Conservation (phyloP, 345 rosid species). For the Linum tenue region DNA sequence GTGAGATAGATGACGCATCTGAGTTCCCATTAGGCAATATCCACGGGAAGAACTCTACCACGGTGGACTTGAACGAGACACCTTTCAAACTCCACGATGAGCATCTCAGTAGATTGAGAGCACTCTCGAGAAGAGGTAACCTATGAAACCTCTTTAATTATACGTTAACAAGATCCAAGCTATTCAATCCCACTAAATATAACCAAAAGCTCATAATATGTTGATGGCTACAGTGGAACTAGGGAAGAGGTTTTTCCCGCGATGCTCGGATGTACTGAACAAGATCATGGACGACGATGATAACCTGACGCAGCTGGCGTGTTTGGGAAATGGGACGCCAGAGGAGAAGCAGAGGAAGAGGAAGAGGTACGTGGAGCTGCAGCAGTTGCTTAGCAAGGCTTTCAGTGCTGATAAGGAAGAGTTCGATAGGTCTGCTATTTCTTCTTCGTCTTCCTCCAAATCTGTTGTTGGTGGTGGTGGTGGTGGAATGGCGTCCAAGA, state of each 20-base stretch:
- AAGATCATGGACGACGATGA: constrained; percentile 59
- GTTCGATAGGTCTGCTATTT: constrained; percentile 30
- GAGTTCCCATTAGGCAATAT: constrained; percentile 51
- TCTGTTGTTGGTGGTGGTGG: not conserved
- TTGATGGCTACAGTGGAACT: constrained; percentile 50
- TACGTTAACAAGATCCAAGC: not conserved
- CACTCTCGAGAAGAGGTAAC: constrained; percentile 64
- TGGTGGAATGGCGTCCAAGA: not conserved
- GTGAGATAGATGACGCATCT: constrained; percentile 46
- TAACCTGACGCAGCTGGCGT: constrained; percentile 48
- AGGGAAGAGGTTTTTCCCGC: constrained; percentile 66
- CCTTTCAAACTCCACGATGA: constrained; percentile 62
- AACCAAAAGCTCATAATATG: not conserved
- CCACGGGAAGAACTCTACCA: constrained; percentile 18
- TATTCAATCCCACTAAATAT: not conserved
- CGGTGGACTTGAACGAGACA: constrained; percentile 54
- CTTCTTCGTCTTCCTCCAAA: constrained; percentile 43
- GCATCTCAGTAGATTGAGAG: constrained; percentile 54
- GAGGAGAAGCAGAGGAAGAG: constrained; percentile 45
- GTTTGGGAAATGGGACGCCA: constrained; percentile 37
- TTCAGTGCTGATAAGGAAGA: constrained; percentile 58
- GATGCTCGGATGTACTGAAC: constrained; percentile 60
- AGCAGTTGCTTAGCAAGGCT: constrained; percentile 47
- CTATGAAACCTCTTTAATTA: not conserved
- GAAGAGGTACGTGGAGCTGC: constrained; percentile 50